Conservation (phyloP, 352 stramenopile species). For the Globisporangium splendens region DNA sequence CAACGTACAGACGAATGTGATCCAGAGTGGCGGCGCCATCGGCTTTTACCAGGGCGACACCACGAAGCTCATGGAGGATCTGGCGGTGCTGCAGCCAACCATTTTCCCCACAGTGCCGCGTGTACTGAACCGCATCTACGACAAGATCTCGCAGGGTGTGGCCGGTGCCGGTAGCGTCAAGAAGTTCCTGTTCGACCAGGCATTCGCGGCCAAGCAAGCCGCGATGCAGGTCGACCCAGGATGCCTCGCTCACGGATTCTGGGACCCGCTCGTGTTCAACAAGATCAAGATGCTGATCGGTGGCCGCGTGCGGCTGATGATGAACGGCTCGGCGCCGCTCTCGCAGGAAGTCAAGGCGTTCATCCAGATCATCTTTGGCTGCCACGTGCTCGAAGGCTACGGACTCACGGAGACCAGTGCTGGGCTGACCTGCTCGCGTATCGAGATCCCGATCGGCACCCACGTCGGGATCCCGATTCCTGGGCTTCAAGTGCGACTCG, state of each 20-base stretch:
- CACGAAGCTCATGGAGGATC: conserved; percentile 89
- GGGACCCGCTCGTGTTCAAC: conserved; percentile 94
- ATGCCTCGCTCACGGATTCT: conserved; percentile 66
- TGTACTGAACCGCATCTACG: conserved; percentile 95
- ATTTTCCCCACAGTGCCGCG: conserved; percentile 90
- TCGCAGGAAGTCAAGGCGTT: conserved; percentile 92
- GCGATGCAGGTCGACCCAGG: conserved; percentile 10
- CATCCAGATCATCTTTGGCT: conserved; percentile 91
- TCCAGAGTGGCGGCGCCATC: conserved; percentile 80
- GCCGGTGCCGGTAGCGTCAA: conserved; percentile 77
- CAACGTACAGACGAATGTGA: conserved; percentile 42
- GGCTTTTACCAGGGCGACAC: conserved; percentile 92
- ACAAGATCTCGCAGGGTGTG: conserved; percentile 85
- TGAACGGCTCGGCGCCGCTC: conserved; percentile 93
- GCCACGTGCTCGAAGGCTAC: conserved; percentile 93
- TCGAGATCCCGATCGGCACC: conserved; percentile 43
- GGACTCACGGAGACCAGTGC: conserved; percentile 89
- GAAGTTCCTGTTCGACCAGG: conserved; percentile 87
- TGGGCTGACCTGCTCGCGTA: conserved; percentile 32
- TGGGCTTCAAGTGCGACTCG: conserved; percentile 88
- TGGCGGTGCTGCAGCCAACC: conserved; percentile 87
- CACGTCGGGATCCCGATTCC: conserved; percentile 91
- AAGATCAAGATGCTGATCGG: conserved; percentile 92
- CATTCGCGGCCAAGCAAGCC: conserved; percentile 73
- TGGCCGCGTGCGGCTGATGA: conserved; percentile 85